These are phyloP conservation scores for Modicella reniformis DNA, from an alignment of 371 early-diverging fungal species.

Conservation along the genomic window DNA sequence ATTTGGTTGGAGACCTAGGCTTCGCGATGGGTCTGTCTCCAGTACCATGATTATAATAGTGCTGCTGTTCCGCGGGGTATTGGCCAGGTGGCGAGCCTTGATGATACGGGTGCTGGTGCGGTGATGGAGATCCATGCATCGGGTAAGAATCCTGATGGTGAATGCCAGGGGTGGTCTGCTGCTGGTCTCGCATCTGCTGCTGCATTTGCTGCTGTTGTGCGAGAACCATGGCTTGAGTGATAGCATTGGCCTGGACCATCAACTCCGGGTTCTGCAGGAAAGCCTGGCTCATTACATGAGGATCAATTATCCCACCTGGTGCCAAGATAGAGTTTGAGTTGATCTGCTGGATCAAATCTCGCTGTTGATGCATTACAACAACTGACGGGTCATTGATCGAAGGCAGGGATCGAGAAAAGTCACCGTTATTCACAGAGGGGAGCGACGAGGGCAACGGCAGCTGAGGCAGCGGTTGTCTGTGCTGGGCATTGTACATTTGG, in stretches of 20 bases:
- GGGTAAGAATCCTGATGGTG: constrained; percentile 11
- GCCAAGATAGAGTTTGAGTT: constrained; percentile 43
- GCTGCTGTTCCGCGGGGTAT: constrained; percentile 20
- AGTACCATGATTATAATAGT: constrained; percentile 1
- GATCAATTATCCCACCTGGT: constrained; percentile 41
- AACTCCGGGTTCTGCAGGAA: constrained; percentile 47
- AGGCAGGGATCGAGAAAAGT: constrained; percentile 6
- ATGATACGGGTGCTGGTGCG: constrained; percentile 21
- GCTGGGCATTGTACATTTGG: constrained; percentile 5
- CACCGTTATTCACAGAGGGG: constrained; percentile 2
- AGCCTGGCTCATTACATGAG: constrained; percentile 52
- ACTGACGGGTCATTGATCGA: constrained; percentile 1
- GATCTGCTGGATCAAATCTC: constrained; percentile 43
- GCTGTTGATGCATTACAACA: constrained; percentile 20
- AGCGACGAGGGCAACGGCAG: neutral
- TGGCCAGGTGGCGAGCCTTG: constrained; percentile 21
- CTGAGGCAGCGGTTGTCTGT: constrained; percentile 15
- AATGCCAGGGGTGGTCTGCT: neutral
- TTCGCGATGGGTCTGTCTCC: constrained; percentile 15
- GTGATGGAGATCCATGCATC: neutral
- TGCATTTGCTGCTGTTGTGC: constrained; percentile 47
- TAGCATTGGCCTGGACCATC: constrained; percentile 54
- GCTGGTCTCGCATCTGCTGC: constrained; percentile 14
- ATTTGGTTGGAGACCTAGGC: constrained; percentile 23
- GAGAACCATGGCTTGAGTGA: constrained; percentile 52